Evolutionary conservation across 2,329 filamentous ascomycete species (phyloP).

Genomic region (Acrocalymma vagum): DNA sequence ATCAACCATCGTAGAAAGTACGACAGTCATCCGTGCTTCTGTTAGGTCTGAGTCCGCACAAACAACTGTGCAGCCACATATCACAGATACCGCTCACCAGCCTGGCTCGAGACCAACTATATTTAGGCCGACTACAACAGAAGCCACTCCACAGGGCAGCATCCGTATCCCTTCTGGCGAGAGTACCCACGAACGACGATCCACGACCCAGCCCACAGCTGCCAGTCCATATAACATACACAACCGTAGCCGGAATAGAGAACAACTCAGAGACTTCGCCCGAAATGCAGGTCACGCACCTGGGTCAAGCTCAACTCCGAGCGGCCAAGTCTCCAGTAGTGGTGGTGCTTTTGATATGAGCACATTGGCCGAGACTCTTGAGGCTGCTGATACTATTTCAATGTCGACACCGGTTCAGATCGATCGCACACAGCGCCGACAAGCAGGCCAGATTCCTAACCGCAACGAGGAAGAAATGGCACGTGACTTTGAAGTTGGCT

Average conservation of each 20-base stretch:
- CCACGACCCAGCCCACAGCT: neutral
- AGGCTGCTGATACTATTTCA: constrained; percentile 3
- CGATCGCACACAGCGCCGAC: neutral
- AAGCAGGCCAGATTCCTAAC: constrained; percentile 3
- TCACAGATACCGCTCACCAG: neutral
- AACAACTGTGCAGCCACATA: constrained; percentile 1
- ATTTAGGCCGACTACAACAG: constrained; percentile 2
- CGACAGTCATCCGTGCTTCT: constrained; percentile 4
- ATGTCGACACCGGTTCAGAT: too few relatives aligned
- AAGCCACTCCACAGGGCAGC: neutral
- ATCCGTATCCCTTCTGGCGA: neutral
- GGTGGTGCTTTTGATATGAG: constrained; percentile 10
- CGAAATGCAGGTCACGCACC: neutral
- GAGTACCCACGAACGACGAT: neutral
- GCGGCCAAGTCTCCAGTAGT: too few relatives aligned
- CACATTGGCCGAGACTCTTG: constrained; percentile 1
- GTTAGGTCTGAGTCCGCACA: constrained; percentile 4
- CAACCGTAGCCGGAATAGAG: constrained; percentile 4
- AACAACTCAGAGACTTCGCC: constrained; percentile 3
- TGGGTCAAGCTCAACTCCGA: too few relatives aligned
- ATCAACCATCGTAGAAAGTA: neutral
- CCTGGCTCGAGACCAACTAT: too few relatives aligned
- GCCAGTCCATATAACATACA: constrained; percentile 3
- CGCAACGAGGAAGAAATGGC: constrained; percentile 12
- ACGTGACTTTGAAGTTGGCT: constrained; percentile 16